phyloP scores from a whole-genome alignment of 2,329 filamentous ascomycete genomes.

The Monosporascus sp. region DNA sequence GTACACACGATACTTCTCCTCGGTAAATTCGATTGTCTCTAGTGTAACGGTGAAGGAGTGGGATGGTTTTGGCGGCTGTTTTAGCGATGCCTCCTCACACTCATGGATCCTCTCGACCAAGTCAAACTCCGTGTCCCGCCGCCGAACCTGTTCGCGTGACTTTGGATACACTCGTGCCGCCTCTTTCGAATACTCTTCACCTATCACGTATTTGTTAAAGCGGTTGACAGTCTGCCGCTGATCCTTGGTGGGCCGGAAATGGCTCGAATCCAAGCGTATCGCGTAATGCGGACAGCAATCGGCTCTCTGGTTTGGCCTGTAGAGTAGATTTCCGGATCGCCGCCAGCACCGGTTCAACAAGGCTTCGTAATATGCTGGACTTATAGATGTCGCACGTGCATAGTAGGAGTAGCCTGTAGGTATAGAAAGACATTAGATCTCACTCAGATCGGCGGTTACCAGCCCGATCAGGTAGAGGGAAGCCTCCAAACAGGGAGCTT shows the following conservation, averaged over 20 bases:
- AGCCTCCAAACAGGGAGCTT: neutral
- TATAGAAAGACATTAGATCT: constrained; percentile 18
- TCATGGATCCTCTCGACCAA: constrained; percentile 64
- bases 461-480: constrained; percentile 9
- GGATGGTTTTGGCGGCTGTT: constrained; percentile 56
- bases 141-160: constrained; percentile 59
- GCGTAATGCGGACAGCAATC: constrained; percentile 94
- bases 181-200: constrained; percentile 61
- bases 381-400: constrained; percentile 55
- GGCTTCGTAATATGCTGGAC: constrained; percentile 61
- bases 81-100: constrained; percentile 51
- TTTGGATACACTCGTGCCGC: constrained; percentile 59
- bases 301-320: constrained; percentile 69
- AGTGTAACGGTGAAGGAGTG: constrained; percentile 65
- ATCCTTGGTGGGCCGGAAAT: constrained; percentile 62
- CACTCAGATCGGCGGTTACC: constrained; percentile 16
- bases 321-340: constrained; percentile 64
- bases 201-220: constrained; percentile 67
- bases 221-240: constrained; percentile 72
- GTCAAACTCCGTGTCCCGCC: constrained; percentile 62
- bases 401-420: constrained; percentile 67
- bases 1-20: constrained; percentile 70
- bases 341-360: constrained; percentile 75
- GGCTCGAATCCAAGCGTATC: constrained; percentile 62
- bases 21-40: constrained; percentile 63